Conservation (phyloP, 129 eudicot genomes). For the Flaveria linearis region DNA sequence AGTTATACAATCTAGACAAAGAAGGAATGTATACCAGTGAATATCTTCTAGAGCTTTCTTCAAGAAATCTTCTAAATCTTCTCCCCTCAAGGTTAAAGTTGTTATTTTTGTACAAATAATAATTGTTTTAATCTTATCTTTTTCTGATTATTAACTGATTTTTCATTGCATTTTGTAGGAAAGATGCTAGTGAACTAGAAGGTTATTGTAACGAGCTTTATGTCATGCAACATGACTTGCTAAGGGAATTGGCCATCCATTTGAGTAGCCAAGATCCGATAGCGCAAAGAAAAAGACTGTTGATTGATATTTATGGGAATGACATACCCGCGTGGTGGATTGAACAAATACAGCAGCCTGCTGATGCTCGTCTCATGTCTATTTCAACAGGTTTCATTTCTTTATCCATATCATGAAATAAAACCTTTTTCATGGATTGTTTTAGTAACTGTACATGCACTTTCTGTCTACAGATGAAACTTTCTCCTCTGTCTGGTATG, state of each 20-base stretch:
- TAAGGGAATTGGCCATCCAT: constrained; percentile 52
- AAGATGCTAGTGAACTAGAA: constrained; percentile 32
- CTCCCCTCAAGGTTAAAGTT: constrained; percentile 27
- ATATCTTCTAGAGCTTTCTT: constrained; percentile 34
- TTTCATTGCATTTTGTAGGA: constrained; percentile 25
- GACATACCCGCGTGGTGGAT: constrained; percentile 42
- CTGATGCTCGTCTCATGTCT: constrained; percentile 35
- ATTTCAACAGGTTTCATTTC: constrained; percentile 42
- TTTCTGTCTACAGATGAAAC: constrained; percentile 38
- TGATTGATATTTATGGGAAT: constrained; percentile 40
- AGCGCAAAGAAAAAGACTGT: constrained; percentile 35
- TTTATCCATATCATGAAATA: neutral
- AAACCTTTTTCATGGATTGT: neutral
- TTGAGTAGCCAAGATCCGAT: constrained; percentile 33
- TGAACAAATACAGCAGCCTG: constrained; percentile 27
- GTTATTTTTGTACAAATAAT: neutral
- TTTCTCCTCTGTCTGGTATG: constrained; percentile 42
- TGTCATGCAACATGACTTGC: constrained; percentile 52
- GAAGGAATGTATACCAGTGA: constrained; percentile 35
- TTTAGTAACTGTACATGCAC: constrained; percentile 10
- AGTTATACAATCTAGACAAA: constrained; percentile 36
- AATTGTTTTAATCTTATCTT: neutral
- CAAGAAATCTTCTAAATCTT: constrained; percentile 35
- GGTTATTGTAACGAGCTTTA: constrained; percentile 47
- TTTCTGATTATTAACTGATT: neutral